phyloP scores from a whole-genome alignment of 345 rosid species.

The Isatis tinctoria region DNA sequence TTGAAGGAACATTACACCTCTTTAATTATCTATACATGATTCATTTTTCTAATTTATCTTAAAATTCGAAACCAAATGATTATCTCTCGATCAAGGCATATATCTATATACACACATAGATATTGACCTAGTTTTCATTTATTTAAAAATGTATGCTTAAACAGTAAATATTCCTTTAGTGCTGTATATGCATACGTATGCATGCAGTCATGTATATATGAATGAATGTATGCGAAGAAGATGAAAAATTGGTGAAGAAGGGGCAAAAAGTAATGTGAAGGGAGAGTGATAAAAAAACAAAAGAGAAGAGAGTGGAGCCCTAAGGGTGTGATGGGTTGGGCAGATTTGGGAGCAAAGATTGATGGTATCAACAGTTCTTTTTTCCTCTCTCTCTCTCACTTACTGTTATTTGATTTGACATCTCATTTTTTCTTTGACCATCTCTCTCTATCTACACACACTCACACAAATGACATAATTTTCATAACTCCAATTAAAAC shows the following conservation, averaged over 20 bases:
- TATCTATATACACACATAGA: not conserved
- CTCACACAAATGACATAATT: constrained; percentile 24
- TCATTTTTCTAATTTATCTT: constrained; percentile 12
- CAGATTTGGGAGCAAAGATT: constrained; percentile 41
- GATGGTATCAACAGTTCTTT: constrained; percentile 30
- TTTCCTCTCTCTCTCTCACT: not conserved
- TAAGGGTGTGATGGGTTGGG: constrained; percentile 42
- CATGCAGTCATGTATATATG: constrained; percentile 27
- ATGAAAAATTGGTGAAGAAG: constrained; percentile 21
- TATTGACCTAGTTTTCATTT: constrained; percentile 7
- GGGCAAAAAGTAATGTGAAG: constrained; percentile 31
- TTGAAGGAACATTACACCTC: constrained; percentile 25
- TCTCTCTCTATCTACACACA: constrained; percentile 21
- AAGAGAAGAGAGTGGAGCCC: constrained; percentile 40
- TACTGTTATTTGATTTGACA: constrained; percentile 34
- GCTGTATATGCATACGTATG: constrained; percentile 26
- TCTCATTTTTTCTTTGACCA: constrained; percentile 37
- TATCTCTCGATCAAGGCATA: constrained; percentile 8
- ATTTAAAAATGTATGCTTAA: constrained; percentile 1
- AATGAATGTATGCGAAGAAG: constrained; percentile 14
- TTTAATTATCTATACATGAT: constrained; percentile 16
- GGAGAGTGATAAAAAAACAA: constrained; percentile 25
- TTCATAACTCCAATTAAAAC: constrained; percentile 29
- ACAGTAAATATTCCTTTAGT: constrained; percentile 17
- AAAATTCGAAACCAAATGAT: constrained; percentile 6